Evolutionary conservation across 2,329 filamentous ascomycete species (phyloP).

Genomic region (Grosmannia clavigera): DNA sequence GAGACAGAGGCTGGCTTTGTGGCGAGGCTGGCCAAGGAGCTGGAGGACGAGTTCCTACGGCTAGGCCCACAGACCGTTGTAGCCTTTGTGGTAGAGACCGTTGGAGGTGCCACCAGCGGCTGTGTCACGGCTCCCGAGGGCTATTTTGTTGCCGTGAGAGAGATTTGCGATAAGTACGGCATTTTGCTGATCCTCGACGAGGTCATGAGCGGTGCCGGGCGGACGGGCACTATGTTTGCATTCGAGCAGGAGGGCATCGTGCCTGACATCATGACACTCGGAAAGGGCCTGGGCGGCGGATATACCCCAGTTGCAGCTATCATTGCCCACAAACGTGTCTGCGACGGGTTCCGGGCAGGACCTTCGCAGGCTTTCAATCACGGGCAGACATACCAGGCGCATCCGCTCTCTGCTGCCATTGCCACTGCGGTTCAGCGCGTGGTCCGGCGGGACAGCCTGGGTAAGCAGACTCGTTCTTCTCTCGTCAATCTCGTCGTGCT

Average conservation of each 20-base stretch:
- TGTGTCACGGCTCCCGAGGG: too few relatives aligned
- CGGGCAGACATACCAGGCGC: too few relatives aligned
- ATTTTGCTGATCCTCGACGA: conserved; percentile 3
- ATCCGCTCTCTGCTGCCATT: too few relatives aligned
- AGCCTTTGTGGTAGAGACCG: neutral
- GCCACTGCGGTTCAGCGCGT: too few relatives aligned
- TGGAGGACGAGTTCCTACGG: neutral
- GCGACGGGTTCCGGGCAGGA: too few relatives aligned
- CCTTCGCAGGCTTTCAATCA: too few relatives aligned
- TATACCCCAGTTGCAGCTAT: too few relatives aligned
- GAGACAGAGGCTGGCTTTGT: neutral
- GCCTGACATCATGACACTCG: conserved; percentile 1
- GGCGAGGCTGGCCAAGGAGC: neutral
- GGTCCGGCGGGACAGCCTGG: too few relatives aligned
- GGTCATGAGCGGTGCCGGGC: conserved; percentile 2
- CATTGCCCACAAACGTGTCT: too few relatives aligned
- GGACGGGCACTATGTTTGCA: neutral
- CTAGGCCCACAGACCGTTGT: neutral
- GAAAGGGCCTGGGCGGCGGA: conserved; percentile 1
- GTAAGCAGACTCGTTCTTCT: too few relatives aligned
- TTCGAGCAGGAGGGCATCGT: neutral
- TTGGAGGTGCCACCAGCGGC: neutral
- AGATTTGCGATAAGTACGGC: neutral
- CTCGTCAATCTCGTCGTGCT: too few relatives aligned
- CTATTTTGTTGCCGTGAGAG: too few relatives aligned